Percentiles rank a stretch among this genome's conserved stretches.
Evolutionary conservation across 108 stramenopile species (phyloP).

Genomic region (Discostella pseudostelligera): DNA sequence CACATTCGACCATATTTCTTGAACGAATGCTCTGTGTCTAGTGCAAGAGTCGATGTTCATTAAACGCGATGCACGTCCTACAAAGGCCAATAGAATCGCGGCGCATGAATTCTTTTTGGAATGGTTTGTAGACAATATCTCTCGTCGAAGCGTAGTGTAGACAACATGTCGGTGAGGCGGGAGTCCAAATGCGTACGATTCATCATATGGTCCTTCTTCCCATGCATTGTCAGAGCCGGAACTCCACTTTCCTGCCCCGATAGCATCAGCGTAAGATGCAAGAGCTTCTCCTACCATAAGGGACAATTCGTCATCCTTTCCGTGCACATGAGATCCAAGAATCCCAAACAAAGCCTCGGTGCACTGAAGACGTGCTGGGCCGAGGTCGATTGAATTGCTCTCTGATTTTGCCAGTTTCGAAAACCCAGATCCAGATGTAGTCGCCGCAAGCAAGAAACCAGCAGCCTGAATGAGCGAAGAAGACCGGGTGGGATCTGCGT

Average conservation of each 20-base stretch:
- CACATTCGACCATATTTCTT: conserved; percentile 46
- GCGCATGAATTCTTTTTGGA: conserved; percentile 66
- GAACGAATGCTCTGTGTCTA: conserved; percentile 32
- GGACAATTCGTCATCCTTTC: conserved; percentile 77
- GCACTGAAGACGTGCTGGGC: conserved; percentile 51
- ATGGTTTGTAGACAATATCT: conserved; percentile 51
- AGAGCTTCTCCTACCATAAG: conserved; percentile 77
- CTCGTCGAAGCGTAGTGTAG: conserved; percentile 55
- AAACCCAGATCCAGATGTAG: conserved; percentile 50
- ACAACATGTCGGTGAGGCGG: conserved; percentile 75
- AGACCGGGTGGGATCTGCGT: conserved; percentile 55
- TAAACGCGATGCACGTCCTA: conserved; percentile 58
- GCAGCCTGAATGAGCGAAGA: conserved; percentile 54
- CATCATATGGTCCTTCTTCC: conserved; percentile 50
- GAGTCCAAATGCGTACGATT: conserved; percentile 50
- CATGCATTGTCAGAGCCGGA: conserved; percentile 27
- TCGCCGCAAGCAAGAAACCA: conserved; percentile 59
- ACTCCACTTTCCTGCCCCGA: conserved; percentile 42
- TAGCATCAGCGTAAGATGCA: conserved; percentile 57
- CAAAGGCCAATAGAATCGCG: conserved; percentile 63
- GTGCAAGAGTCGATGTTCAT: conserved; percentile 24
- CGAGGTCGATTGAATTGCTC: conserved; percentile 27
- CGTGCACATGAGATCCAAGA: conserved; percentile 63
- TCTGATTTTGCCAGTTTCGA: conserved; percentile 8
- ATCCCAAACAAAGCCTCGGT: conserved; percentile 60